Conservation (phyloP, 306 rosid genomes). For the Cucurbita maxima region DNA sequence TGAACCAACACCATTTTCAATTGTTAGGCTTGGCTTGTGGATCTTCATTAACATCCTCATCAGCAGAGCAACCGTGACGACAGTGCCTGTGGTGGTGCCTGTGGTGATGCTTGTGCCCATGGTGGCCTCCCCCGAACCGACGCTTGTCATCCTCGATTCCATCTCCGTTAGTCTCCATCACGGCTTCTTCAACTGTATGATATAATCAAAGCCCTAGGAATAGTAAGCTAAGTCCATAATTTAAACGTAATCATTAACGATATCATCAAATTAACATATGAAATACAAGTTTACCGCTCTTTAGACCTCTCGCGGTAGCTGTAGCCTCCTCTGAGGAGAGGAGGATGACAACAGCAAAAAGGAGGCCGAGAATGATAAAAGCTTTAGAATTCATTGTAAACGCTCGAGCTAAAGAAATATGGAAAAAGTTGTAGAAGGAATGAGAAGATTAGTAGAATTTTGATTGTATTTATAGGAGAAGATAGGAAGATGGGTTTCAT, state of each 20-base stretch:
- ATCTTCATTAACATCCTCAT: not conserved
- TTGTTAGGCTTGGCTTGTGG: not conserved
- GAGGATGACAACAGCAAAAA: conserved; percentile 18
- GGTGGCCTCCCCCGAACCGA: not conserved
- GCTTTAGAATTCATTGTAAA: not conserved
- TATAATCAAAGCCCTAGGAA: not conserved
- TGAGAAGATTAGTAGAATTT: not conserved
- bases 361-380: conserved; percentile 7
- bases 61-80: conserved; percentile 11
- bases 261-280: not conserved
- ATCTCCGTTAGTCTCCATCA: not conserved
- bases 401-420: not conserved
- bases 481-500: not conserved
- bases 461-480: not conserved
- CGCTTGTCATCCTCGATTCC: not conserved
- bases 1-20: not conserved
- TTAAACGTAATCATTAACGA: too few species aligned
- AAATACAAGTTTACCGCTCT: not conserved
- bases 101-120: not conserved
- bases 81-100: conserved; percentile 12
- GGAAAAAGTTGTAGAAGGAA: conserved; percentile 3
- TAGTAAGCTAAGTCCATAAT: too few species aligned
- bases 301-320: conserved; percentile 15
- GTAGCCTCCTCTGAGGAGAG: conserved; percentile 13
- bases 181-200: not conserved